Base-by-base conservation (phyloP, 495 filamentous ascomycete species). In the Haplographium delicatum region DNA sequence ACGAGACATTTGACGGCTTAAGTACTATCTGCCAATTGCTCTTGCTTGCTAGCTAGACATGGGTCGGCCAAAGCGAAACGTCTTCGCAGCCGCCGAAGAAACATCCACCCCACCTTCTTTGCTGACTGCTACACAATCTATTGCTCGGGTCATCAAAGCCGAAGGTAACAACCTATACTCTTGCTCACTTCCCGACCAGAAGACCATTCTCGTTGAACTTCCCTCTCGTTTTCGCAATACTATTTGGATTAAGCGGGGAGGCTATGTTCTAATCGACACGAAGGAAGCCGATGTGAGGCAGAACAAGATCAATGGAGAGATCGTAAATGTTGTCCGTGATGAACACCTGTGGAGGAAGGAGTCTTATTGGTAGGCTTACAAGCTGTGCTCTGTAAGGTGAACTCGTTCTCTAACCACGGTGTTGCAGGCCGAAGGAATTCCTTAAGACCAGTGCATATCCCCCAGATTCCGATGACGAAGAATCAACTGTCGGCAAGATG, bases 331-430 rank as follows among this genome's bases (percentile, higher is more conserved):
- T 9, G 89, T 98, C 31, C 71, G 86, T 40, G 86, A 95, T 62
- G 93, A 96, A 70, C 93, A 86, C 70, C 72, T 72, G 27, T 98
- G 93, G 93, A 81, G 91, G 53, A 94, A 91, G 68, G 80, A 84
- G 68, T 61, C 70, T n/a, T 98, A 89, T 62, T 97, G 93, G 93
- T 94, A 60, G 58, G 78, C 69, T 56, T 33, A 39, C 28, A 33
- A 10, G 5, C 11, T 15, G 5, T 24, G 24, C 33, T 30, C 44
- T 37, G 19, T 26, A 37, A 10, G 10, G 5, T 26, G 23, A 25
- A 44, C 28, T 11, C 27, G 5, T 20, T 45, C 50, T 37, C 59
- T 70, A 43, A 68, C 5, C 34, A 35, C 24, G 27, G 16, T 27
- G 13, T 19, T 43, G 46, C 56, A 94, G 87, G 88, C 90, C 90